Evolutionary conservation across 768 basidiomycete species (phyloP).

Genomic region (Russula foetens): DNA sequence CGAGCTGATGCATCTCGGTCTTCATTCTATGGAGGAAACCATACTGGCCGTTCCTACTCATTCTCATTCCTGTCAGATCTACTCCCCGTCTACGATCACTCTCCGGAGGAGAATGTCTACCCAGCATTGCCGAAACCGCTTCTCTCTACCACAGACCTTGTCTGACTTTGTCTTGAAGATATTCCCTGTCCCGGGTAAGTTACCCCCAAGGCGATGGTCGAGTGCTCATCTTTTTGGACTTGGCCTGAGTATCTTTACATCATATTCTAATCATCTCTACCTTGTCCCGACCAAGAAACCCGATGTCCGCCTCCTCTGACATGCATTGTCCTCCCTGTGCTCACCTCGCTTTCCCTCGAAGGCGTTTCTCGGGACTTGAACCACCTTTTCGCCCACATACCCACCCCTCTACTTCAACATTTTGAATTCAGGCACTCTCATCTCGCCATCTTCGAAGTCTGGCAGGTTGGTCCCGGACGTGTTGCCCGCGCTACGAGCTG

Average conservation of each 20-base stretch:
- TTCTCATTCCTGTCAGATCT: not conserved
- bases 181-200: not conserved
- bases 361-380: not conserved
- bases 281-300: not conserved
- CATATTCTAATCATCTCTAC: not conserved
- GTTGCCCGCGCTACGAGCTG: no score
- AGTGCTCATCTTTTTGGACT: not conserved
- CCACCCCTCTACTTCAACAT: not conserved
- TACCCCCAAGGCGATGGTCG: not conserved
- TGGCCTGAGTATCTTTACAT: not conserved
- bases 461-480: no score
- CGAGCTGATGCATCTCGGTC: not conserved
- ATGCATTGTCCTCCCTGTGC: not conserved
- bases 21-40: not conserved
- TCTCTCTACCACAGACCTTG: not conserved
- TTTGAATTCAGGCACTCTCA: not conserved
- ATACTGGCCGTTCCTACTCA: not conserved
- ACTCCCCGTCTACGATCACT: not conserved
- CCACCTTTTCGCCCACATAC: not conserved
- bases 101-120: not conserved
- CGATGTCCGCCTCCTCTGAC: not conserved
- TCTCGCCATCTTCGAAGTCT: not conserved
- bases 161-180: not conserved
- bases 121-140: not conserved
- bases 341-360: not conserved